Base-by-base conservation (phyloP, 75 land plant species). In the Pinus taeda region DNA sequence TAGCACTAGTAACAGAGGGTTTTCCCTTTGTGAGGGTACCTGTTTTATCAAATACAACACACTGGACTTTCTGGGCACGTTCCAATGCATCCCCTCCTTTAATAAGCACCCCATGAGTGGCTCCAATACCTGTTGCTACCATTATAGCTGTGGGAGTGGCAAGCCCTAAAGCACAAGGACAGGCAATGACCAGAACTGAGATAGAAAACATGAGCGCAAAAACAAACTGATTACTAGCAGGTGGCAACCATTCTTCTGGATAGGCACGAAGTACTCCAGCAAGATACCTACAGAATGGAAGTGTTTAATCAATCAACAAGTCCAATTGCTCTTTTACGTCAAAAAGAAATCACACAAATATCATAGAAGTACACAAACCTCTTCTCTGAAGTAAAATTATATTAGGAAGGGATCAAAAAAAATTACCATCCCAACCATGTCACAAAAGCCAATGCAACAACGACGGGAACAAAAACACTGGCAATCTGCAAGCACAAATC, bases 61-160 rank as follows among this genome's bases (percentile, higher is more conserved):
- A 87, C 55, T 89, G 93, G 96, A 96, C 93, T 87, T 90, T 90
- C 60, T 92, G 92, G 13, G 99, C 95, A 76, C 87, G 89, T 74
- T 96, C 93, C 69, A 96, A 82, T 21, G 99, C 98, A 74, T 88
- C 91, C n/a, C 98, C 99, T 22, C 99, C 99, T 74, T 96, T 96
- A 37, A 96, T 96, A 14, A 96, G 83, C 30, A 96, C 94, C 59
- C 99, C 99, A 78, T 85, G 88, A 37, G 86, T 81, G 75, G 99
- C 99, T 79, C 99, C 99, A 70, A 94, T 92, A 59, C 99, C 99
- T 45, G 98, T 91, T 21, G 92, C 95, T 78, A 96, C 99, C 99
- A 96, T 96, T 14, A 96, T 92, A 20, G 99, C 99, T 18, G 99
- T 96, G 13, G 99, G 99, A 29, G 99, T 96, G 57, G 99, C 99